These are phyloP conservation scores for Coemansia sp. DNA, from an alignment of 192 early-diverging fungal species.

Conservation along the genomic window DNA sequence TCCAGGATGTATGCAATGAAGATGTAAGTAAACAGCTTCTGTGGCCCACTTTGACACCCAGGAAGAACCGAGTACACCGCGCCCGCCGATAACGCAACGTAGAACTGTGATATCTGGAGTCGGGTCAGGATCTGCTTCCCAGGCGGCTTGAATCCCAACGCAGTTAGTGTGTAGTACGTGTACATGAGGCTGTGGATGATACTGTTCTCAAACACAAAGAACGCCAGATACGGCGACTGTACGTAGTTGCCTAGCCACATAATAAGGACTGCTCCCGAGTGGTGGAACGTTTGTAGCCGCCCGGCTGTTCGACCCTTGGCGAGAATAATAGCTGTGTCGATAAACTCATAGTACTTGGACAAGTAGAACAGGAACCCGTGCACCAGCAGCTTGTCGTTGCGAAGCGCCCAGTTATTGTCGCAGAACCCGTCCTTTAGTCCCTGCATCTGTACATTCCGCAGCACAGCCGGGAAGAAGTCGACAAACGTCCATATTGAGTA, in stretches of 20 bases:
- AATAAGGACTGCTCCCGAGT: constrained; percentile 81
- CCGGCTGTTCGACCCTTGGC: constrained; percentile 71
- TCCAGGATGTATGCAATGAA: constrained; percentile 74
- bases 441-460: constrained; percentile 58
- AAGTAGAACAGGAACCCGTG: constrained; percentile 87
- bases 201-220: constrained; percentile 82
- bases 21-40: constrained; percentile 64
- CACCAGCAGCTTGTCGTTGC: constrained; percentile 69
- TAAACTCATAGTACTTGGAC: constrained; percentile 85
- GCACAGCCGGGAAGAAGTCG: constrained; percentile 61
- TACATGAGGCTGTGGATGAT: constrained; percentile 92
- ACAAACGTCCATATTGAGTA: constrained; percentile 78
- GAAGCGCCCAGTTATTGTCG: constrained; percentile 64
- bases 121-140: constrained; percentile 79
- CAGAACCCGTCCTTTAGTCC: constrained; percentile 67
- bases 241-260: constrained; percentile 84
- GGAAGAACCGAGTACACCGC: constrained; percentile 64
- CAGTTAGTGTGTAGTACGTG: constrained; percentile 77
- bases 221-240: constrained; percentile 78
- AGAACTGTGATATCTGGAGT: constrained; percentile 86
- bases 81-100: constrained; percentile 68
- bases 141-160: constrained; percentile 72
- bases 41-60: constrained; percentile 57
- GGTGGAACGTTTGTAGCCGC: constrained; percentile 84
- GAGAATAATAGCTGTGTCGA: constrained; percentile 86